Percentiles rank a stretch among this genome's conserved stretches.
These are phyloP conservation scores for Erodium trifolium DNA, from an alignment of 441 rosid genomes.

Conservation along the genomic window DNA sequence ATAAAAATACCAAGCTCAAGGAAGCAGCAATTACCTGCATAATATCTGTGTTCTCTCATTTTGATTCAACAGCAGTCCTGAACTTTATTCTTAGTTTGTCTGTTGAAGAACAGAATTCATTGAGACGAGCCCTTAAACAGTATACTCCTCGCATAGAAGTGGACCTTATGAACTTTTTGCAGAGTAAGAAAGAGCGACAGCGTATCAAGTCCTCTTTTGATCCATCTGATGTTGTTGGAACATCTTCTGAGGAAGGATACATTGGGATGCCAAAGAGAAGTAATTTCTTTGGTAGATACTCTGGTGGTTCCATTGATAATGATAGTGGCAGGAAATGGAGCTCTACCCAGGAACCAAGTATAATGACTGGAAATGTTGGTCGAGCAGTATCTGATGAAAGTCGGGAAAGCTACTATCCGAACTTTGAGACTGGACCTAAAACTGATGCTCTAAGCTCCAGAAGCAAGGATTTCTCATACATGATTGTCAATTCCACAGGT, in stretches of 20 bases:
- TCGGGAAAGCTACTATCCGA: slow-evolving; percentile 59
- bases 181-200: slow-evolving; percentile 87
- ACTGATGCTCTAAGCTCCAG: slow-evolving; percentile 40
- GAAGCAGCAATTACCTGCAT: slow-evolving; percentile 91
- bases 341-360: slow-evolving; percentile 63
- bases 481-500: slow-evolving; percentile 30
- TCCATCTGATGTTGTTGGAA: slow-evolving; percentile 73
- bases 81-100: slow-evolving; percentile 91
- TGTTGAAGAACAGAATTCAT: slow-evolving; percentile 91
- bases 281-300: slow-evolving; percentile 73
- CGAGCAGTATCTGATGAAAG: slow-evolving; percentile 53
- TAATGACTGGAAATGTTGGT: slow-evolving; percentile 35
- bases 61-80: slow-evolving; percentile 76
- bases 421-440: slow-evolving; percentile 43
- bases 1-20: slow-evolving; percentile 87
- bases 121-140: slow-evolving; percentile 90
- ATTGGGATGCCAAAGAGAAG: slow-evolving; percentile 53
- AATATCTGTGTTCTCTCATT: slow-evolving; percentile 83
- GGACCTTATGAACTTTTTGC: slow-evolving; percentile 85
- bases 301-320: slow-evolving; percentile 68
- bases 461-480: slow-evolving; percentile 41
- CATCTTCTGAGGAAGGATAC: slow-evolving; percentile 91
- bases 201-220: slow-evolving; percentile 74
- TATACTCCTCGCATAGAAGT: slow-evolving; percentile 97
- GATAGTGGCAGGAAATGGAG: slow-evolving; percentile 84